phyloP scores from a whole-genome alignment of 1,139 yeast genomes.

The Suhomyces choctaworum region DNA sequence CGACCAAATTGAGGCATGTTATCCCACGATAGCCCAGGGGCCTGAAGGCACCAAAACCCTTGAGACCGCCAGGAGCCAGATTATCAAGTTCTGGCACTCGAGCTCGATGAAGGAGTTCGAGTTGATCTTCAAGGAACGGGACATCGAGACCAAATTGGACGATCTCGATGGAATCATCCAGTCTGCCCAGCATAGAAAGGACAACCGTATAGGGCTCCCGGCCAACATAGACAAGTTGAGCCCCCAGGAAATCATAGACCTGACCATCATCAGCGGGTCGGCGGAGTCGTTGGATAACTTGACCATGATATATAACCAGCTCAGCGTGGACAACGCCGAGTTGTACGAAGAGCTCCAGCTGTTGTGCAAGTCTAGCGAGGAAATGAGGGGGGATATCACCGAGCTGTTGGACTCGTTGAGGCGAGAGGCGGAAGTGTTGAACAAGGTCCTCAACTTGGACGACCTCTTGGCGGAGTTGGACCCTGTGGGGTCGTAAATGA shows the following conservation, averaged over 20 bases:
- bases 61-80: conserved; percentile 60
- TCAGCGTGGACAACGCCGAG: conserved; percentile 38
- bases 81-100: conserved; percentile 59
- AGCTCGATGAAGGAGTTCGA: conserved; percentile 64
- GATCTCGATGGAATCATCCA: conserved; percentile 66
- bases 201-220: conserved; percentile 21
- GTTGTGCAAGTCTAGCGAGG: conserved; percentile 25
- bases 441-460: conserved; percentile 24
- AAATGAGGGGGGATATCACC: conserved; percentile 25
- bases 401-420: conserved; percentile 25
- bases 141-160: conserved; percentile 55
- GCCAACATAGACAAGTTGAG: conserved; percentile 33
- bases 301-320: conserved; percentile 38
- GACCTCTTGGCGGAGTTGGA: conserved; percentile 20
- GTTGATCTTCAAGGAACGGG: conserved; percentile 63
- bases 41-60: conserved; percentile 54
- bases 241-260: conserved; percentile 38
- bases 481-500: not conserved
- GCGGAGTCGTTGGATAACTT: conserved; percentile 31
- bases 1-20: conserved; percentile 65
- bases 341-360: conserved; percentile 27
- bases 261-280: conserved; percentile 28
- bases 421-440: conserved; percentile 32
- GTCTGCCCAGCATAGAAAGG: conserved; percentile 45
- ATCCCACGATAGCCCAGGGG: conserved; percentile 56